phyloP scores from a whole-genome alignment of 1,139 yeast species.

The Zygosaccharomyces pseudobailii region DNA sequence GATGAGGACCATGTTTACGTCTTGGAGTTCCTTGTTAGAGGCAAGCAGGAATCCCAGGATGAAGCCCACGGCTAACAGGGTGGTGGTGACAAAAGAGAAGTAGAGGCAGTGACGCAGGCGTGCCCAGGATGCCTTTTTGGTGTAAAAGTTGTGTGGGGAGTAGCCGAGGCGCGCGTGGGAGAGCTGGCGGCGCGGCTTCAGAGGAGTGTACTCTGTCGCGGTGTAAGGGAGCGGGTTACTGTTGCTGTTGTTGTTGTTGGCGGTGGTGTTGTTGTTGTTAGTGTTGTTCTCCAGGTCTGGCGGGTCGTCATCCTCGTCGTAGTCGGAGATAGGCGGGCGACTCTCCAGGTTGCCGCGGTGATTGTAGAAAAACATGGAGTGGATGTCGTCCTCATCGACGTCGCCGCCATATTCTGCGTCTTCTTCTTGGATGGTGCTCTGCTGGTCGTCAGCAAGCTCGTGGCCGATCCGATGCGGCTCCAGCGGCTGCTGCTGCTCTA shows the following conservation, averaged over 20 bases:
- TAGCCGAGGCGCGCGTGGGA: conserved; percentile 40
- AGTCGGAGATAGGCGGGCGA: conserved; percentile 31
- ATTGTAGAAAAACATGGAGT: conserved; percentile 33
- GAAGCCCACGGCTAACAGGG: conserved; percentile 66
- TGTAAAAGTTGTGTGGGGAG: conserved; percentile 54
- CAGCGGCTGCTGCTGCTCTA: conserved; percentile 37
- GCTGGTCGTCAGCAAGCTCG: conserved; percentile 14
- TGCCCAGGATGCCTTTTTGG: conserved; percentile 32
- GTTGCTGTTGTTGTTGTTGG: conserved; percentile 2
- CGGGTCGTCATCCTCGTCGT: conserved; percentile 27
- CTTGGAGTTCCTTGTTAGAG: conserved; percentile 75
- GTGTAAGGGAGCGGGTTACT: background rate
- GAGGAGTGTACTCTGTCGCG: conserved; percentile 14
- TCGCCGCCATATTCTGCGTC: conserved; percentile 15
- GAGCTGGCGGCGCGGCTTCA: conserved; percentile 9
- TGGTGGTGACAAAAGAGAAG: conserved; percentile 49
- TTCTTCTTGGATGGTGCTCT: conserved; percentile 13
- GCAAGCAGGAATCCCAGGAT: conserved; percentile 80
- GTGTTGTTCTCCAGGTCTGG: conserved; percentile 3
- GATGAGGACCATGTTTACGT: conserved; percentile 55
- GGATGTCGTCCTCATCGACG: conserved; percentile 29
- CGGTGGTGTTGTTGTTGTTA: background rate
- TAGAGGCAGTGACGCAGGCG: conserved; percentile 48
- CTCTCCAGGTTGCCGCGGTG: conserved; percentile 29
- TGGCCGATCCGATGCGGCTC: conserved; percentile 9